These are phyloP conservation scores for Phaeoacremonium minimum DNA, from an alignment of 2,329 filamentous ascomycete genomes.

Conservation along the genomic window DNA sequence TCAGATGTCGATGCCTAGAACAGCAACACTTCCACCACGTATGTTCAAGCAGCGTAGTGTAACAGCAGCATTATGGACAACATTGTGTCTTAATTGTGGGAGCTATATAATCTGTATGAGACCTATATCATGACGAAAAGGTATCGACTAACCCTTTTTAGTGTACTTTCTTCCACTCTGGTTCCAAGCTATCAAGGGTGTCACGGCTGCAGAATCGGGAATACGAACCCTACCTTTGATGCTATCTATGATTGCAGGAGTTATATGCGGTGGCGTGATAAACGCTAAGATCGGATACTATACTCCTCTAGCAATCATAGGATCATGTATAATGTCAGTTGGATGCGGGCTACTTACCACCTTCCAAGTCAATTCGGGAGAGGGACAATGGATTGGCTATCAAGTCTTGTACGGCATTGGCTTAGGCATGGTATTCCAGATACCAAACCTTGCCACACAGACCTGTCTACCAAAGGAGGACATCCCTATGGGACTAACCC, in stretches of 20 bases:
- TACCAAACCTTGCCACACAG: conserved; percentile 32
- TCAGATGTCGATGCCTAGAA: conserved; percentile 36
- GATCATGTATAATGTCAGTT: conserved; percentile 16
- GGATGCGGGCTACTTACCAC: conserved; percentile 29
- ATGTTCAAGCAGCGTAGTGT: conserved; percentile 39
- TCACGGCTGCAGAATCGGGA: conserved; percentile 20
- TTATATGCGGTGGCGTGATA: conserved; percentile 13
- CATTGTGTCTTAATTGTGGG: conserved; percentile 21
- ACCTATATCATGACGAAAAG: no score
- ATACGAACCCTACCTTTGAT: conserved; percentile 20
- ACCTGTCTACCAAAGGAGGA: conserved; percentile 35
- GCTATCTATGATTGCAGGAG: conserved; percentile 15
- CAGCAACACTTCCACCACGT: conserved; percentile 40
- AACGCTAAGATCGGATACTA: conserved; percentile 26
- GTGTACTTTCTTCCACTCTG: conserved; percentile 22
- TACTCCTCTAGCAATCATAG: conserved; percentile 21
- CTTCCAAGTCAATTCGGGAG: conserved; percentile 18
- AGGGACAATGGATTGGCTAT: conserved; percentile 29
- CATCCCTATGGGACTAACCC: conserved; percentile 36
- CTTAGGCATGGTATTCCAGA: conserved; percentile 27
- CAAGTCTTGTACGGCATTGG: conserved; percentile 29
- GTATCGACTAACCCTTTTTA: neutral
- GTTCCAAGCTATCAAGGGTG: conserved; percentile 22
- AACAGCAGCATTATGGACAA: conserved; percentile 26
- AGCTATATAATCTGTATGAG: conserved; percentile 1